phyloP scores from a whole-genome alignment of 75 land plant genomes.

The Ceratopteris richardii region DNA sequence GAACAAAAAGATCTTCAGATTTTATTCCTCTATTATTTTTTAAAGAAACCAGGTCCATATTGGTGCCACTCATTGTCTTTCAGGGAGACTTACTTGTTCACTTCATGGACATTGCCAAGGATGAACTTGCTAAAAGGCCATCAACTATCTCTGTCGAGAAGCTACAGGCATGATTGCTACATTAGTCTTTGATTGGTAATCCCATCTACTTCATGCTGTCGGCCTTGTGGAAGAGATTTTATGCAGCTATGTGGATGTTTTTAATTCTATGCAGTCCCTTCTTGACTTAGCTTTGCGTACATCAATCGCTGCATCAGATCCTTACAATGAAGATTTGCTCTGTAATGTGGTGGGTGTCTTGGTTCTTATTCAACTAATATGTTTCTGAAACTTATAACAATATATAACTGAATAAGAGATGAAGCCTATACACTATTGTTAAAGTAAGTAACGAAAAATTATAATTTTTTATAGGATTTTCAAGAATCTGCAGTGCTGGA shows the following conservation, averaged over 20 bases:
- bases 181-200: too few relatives aligned
- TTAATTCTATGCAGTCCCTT: constrained; percentile 48
- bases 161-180: constrained; percentile 54
- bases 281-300: constrained; percentile 90
- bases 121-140: constrained; percentile 73
- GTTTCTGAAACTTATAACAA: background rate
- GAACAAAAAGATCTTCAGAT: background rate
- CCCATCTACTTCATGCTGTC: too few relatives aligned
- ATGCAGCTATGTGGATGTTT: too few relatives aligned
- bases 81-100: constrained; percentile 99
- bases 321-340: constrained; percentile 84
- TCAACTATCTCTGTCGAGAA: constrained; percentile 83
- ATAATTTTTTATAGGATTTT: too few relatives aligned
- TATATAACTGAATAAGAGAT: too few relatives aligned
- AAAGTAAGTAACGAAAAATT: too few relatives aligned
- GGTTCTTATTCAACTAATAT: background rate
- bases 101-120: constrained; percentile 97
- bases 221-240: too few relatives aligned
- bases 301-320: constrained; percentile 89
- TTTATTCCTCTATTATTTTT: too few relatives aligned
- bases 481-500: too few relatives aligned
- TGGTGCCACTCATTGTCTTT: too few relatives aligned
- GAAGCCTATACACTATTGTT: too few relatives aligned
- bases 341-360: constrained; percentile 72
- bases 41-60: too few relatives aligned